Evolutionary conservation across 2,329 filamentous ascomycete species (phyloP).

Genomic region (Pseudocercospora fuligena): DNA sequence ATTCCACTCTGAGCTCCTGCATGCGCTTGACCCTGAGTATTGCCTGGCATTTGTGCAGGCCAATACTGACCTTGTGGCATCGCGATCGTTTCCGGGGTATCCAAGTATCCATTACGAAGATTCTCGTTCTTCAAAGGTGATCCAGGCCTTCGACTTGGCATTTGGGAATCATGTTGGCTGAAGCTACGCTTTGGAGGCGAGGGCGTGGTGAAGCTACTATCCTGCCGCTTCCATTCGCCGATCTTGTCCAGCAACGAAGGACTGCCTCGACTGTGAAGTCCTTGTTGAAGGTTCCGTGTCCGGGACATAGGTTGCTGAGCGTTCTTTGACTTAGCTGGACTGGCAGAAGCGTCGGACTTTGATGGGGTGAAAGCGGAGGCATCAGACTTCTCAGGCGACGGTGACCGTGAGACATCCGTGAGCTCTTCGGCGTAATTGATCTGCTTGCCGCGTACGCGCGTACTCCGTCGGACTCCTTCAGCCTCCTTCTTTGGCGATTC

Average conservation of each 20-base stretch:
- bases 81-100: not conserved
- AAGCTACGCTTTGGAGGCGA: not conserved
- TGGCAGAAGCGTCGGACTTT: conserved; percentile 18
- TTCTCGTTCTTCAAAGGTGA: conserved; percentile 6
- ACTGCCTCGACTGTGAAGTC: conserved; percentile 3
- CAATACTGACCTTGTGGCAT: not conserved
- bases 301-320: not conserved
- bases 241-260: conserved; percentile 21
- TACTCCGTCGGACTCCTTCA: conserved; percentile 24
- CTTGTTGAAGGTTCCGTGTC: not conserved
- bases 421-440: conserved; percentile 27
- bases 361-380: conserved; percentile 22
- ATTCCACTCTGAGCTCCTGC: not conserved
- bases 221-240: conserved; percentile 19
- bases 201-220: not conserved
- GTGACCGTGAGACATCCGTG: conserved; percentile 15
- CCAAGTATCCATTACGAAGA: not conserved
- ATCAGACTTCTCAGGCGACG: conserved; percentile 27
- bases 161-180: not conserved
- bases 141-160: not conserved
- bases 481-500: conserved; percentile 15
- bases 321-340: conserved; percentile 8
- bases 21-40: not conserved
- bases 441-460: conserved; percentile 24
- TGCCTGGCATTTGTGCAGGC: not conserved